Base-by-base conservation (phyloP, 495 filamentous ascomycete species). In the Annulohypoxylon stygium region DNA sequence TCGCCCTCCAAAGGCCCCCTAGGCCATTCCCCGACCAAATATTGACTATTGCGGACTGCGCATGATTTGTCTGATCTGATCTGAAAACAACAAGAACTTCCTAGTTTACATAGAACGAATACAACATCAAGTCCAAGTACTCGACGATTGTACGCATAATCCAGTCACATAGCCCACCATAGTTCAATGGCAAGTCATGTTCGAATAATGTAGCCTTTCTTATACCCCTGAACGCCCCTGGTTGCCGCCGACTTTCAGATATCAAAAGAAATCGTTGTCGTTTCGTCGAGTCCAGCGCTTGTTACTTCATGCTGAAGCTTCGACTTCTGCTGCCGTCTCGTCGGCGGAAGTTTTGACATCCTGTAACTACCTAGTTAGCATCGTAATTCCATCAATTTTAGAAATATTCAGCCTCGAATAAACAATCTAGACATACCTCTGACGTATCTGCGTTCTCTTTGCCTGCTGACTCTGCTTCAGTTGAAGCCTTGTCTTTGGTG, bases 41-140 rank as follows among this genome's bases (percentile, higher is more conserved):
- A 58, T 70, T 53, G 67, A 70, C 71, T 61, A 37, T 58, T 64
- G 50, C 61, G 66, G 65, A 61, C 66, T 33, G 67, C 57, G 50
- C 20, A 68, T 54, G 25, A 63, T 20, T 57, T 33, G 25, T 54
- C 48, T 51, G 20, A 51, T 51, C 20, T 54, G 63, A 36, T 71
- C 37, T 36, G 72, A 55, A 70, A 73, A 62, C 53, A 61, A 70
- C 53, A 61, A 70, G 67, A 67, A 63, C 57, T 66, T 51, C 70
- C 62, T 77, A 76, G 66, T 78, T 78, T 78, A 78, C 77, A 78
- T 64, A 68, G 54, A 66, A 75, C 71, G 57, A 69, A 75, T 25
- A 75, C 69, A 67, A 70, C 50, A 39, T 64, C 54, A 59, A 72
- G 69, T 30, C 48, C 51, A 65, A 61, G 30, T 74, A 70, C 71